Evolutionary conservation across 2,329 filamentous ascomycete species (phyloP), one percentile per base, ranked within the genome.

Genomic region (Verticillium nonalfalfae): DNA sequence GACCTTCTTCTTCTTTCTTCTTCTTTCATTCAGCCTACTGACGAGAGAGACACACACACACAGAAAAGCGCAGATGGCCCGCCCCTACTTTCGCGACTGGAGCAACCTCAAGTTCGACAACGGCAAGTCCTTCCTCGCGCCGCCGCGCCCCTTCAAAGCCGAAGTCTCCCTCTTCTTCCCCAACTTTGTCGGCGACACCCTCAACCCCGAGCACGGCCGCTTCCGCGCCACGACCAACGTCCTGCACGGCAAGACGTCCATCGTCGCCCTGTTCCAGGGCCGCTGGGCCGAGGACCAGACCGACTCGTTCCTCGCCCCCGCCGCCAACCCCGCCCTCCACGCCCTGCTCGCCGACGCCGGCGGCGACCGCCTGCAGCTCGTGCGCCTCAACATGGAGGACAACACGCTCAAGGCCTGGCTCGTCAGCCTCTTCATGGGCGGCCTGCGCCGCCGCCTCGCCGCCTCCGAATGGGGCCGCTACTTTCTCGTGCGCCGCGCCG

Each of bases 1-100:
- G 18, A 7, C 34, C 35, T 9, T n/a, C 33, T 2, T 58, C 15
- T 7, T 35, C 35, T n/a, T 10, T 34, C 9, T 6, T 2, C 50
- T 50, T 6, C 3, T 35, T 33, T 2, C 26, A 31, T 6, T 59
- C 15, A 4, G 26, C 35, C 39, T 35, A 18, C 15, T 55, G 59
- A 68, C 62, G 26, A 31, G 59, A 33, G 26, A 26, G 26, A 26
- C 26, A 26, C 26, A 26, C 26, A 26, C 34, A 68, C 66, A 91
- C n/a, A n/a, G 89, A 60, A 90, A 90, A 55, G 83, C 85, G 67
- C 87, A 92, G 73, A 88, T 96, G 71, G 81, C 88, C 21, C 90
- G 91, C 62, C 93, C 94, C 2, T 99, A 99, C 76, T 99, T 97
- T 79, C 90, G 93, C 74, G 94, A 99, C 81, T 97, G 93, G 90